Conservation (phyloP, 1,284 basidiomycete species). For the Somion occarium region DNA sequence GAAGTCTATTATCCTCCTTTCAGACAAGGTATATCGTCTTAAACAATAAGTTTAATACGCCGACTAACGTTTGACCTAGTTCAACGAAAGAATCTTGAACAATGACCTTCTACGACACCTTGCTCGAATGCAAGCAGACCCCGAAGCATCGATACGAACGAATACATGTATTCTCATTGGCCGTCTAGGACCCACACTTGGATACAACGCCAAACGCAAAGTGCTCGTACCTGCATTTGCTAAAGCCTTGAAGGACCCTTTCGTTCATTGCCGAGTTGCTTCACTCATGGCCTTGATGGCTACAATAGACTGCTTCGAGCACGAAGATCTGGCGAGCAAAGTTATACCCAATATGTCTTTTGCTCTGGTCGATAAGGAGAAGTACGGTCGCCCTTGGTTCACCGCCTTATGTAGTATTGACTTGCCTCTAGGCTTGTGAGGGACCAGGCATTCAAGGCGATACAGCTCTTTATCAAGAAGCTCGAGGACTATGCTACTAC, state of each 20-base stretch:
- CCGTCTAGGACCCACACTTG: constrained; percentile 81
- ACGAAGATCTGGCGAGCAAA: constrained; percentile 84
- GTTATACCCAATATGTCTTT: constrained; percentile 85
- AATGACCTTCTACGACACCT: constrained; percentile 93
- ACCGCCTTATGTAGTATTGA: neutral
- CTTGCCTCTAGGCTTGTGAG: constrained; percentile 63
- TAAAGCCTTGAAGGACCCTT: constrained; percentile 86
- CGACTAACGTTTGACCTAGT: too few species aligned
- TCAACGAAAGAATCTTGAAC: constrained; percentile 91
- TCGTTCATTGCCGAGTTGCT: constrained; percentile 91
- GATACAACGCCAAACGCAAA: constrained; percentile 88
- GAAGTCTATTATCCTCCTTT: constrained; percentile 80
- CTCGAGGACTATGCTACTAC: constrained; percentile 74
- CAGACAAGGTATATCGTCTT: constrained; percentile 63
- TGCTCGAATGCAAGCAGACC: constrained; percentile 89
- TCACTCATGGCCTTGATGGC: constrained; percentile 97
- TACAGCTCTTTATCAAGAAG: constrained; percentile 81
- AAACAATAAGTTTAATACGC: neutral
- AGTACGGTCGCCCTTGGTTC: constrained; percentile 43
- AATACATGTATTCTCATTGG: constrained; percentile 98
- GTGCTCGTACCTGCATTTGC: constrained; percentile 95
- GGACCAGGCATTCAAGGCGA: constrained; percentile 91
- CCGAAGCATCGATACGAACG: constrained; percentile 92
- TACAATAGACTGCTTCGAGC: constrained; percentile 85
- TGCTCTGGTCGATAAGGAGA: constrained; percentile 85